Evolutionary conservation across 1,284 basidiomycete genomes (phyloP), one percentile per base, ranked within the genome.

Genomic region (Ustilago lituana): DNA sequence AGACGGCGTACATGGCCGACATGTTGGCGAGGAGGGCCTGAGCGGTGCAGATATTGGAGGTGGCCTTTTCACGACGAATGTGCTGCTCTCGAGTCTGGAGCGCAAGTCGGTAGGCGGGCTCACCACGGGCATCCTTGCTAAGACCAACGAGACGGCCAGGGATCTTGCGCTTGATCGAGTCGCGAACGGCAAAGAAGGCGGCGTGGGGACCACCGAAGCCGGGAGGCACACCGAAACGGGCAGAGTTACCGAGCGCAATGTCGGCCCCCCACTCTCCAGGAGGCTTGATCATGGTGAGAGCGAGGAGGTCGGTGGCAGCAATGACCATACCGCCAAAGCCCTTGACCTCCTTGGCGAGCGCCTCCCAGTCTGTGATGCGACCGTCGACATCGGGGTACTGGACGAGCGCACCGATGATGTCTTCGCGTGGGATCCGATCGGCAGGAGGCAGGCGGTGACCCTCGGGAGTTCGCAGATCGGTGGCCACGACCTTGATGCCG

Each of bases 231-330:
- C 95, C 95, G 79, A 98, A 98, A 37, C 95, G 89, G 39, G 91
- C 94, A 32, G 93, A 92, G 83, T 95, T 98, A 37, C 95, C 95
- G 50, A 95, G 86, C 3, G 94, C 94, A 70, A 98, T 90, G 83
- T 98, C 95, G 31, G 94, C 94, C 45, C 95, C 95, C 93, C 95
- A 98, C 85, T 98, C 95, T 57, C 95, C 95, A 11, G 95, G 95
- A 22, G 95, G 93, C 80, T 92, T 93, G 75, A 98, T 87, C 87
- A 94, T 88, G 8, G 94, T 94, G 78, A 98, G 85, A 2, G 95
- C 93, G 26, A 98, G 86, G 46, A 98, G 87, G 83, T 98, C 95
- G 12, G 93, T 93, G 11, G 93, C 93, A 70, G 90, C 92, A 20
- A 91, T 87, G 48, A 95, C 87, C 64, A 97, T 87, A 38, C 87